phyloP scores from a whole-genome alignment of 1,139 yeast genomes.

The Lodderomyces parapsilosis region DNA sequence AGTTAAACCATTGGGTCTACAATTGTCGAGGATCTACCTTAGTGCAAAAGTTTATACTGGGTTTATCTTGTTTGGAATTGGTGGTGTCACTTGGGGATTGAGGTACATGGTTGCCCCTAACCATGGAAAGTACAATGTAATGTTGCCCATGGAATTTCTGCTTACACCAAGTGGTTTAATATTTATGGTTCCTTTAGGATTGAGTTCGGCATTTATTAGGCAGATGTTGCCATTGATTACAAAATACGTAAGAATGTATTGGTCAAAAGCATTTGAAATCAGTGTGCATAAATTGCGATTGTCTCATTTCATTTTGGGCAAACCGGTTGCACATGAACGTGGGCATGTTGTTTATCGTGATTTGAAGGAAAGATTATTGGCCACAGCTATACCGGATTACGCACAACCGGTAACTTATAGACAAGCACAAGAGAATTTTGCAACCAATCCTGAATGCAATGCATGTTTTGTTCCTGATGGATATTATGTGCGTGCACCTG shows the following conservation, averaged over 20 bases:
- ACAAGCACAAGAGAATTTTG: conserved; percentile 47
- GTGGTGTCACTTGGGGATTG: conserved; percentile 57
- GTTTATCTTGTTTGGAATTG: conserved; percentile 74
- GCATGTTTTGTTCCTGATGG: conserved; percentile 78
- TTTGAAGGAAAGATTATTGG: conserved; percentile 38
- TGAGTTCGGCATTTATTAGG: conserved; percentile 8
- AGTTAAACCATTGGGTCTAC: conserved; percentile 69
- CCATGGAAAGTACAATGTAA: conserved; percentile 17
- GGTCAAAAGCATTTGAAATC: conserved; percentile 62
- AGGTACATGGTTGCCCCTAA: conserved; percentile 33
- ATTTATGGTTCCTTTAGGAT: conserved; percentile 7
- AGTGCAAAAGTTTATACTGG: conserved; percentile 77
- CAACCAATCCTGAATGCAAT: conserved; percentile 33
- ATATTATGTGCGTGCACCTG: conserved; percentile 80
- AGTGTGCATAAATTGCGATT: conserved; percentile 61
- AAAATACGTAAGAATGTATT: conserved; percentile 46
- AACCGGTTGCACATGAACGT: conserved; percentile 70
- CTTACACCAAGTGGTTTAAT: conserved; percentile 12
- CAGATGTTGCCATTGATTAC: conserved; percentile 19
- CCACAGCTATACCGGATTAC: conserved; percentile 53
- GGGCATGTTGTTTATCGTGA: conserved; percentile 66
- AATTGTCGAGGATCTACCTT: conserved; percentile 68
- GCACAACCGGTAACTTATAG: conserved; percentile 52
- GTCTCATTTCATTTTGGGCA: conserved; percentile 75
- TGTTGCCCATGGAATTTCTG: conserved; percentile 27